A percentile compares a stretch with the other conserved stretches of the same genome.
These are phyloP conservation scores for Hanseniaspora mollemarum DNA, from an alignment of 805 yeast genomes.

Conservation along the genomic window DNA sequence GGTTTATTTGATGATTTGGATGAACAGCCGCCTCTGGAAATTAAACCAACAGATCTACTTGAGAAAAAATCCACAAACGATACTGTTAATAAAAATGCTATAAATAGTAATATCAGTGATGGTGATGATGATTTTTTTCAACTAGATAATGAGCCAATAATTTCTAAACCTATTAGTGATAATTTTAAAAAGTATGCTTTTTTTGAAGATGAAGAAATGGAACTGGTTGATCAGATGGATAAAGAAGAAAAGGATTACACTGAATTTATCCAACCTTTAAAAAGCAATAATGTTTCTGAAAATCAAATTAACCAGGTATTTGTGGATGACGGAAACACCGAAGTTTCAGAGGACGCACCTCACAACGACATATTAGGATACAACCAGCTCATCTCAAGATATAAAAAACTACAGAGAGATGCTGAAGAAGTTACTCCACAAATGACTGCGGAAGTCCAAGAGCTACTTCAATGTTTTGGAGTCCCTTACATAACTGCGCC, in stretches of 20 bases:
- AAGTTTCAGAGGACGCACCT: constrained; percentile 19
- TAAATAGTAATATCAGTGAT: not conserved
- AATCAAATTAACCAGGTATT: constrained; percentile 21
- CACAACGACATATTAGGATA: constrained; percentile 28
- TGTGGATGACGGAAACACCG: constrained; percentile 29
- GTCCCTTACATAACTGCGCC: constrained; percentile 94
- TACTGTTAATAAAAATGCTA: not conserved
- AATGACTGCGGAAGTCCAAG: constrained; percentile 88
- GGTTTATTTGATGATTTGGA: not conserved
- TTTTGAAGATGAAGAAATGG: constrained; percentile 67
- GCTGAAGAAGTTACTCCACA: constrained; percentile 79
- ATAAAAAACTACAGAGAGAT: constrained; percentile 65
- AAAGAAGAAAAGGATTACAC: constrained; percentile 67
- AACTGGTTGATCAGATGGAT: constrained; percentile 47
- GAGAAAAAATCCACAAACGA: too few relatives aligned
- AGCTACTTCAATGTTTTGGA: constrained; percentile 73
- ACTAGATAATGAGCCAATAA: not conserved
- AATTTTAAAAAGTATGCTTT: constrained; percentile 47
- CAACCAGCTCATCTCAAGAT: constrained; percentile 45
- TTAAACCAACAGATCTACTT: too few relatives aligned
- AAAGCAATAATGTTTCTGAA: constrained; percentile 20
- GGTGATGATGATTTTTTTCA: constrained; percentile 6
- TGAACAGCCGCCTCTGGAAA: too few relatives aligned
- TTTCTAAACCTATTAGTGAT: constrained; percentile 12
- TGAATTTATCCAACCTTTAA: constrained; percentile 40